A percentile compares a stretch with the other conserved stretches of the same genome.
phyloP scores from a whole-genome alignment of 129 eudicot genomes.

The Deinandra increscens region DNA sequence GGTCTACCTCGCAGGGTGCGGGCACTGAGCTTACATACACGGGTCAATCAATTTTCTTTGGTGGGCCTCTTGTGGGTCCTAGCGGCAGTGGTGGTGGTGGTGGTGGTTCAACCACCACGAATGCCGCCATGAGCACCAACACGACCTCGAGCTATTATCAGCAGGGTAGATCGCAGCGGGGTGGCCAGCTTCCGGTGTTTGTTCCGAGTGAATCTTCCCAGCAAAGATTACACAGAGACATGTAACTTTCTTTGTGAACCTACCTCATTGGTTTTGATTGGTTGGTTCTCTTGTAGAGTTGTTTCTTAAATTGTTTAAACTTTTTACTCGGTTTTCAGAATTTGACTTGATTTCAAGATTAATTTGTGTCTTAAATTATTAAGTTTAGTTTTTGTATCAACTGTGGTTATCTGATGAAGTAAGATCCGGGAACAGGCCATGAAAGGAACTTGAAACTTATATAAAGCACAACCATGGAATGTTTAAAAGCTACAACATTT shows the following conservation, averaged over 20 bases:
- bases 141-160: slow-evolving; percentile 62
- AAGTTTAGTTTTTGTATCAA: too few species aligned
- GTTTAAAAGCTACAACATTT: too few species aligned
- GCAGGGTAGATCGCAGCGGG: slow-evolving; percentile 79
- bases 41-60: slow-evolving; percentile 85
- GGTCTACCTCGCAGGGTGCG: slow-evolving; percentile 45
- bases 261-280: slow-evolving; percentile 17
- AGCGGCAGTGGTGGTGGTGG: slow-evolving; percentile 32
- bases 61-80: slow-evolving; percentile 70
- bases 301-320: slow-evolving; percentile 9
- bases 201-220: slow-evolving; percentile 63
- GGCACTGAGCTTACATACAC: slow-evolving; percentile 82
- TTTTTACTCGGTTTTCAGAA: slow-evolving; percentile 18
- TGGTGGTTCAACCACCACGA: slow-evolving; percentile 27
- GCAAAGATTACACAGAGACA: slow-evolving; percentile 47
- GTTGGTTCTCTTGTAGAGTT: slow-evolving; percentile 24
- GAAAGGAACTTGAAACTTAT: too few species aligned
- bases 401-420: too few species aligned
- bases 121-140: slow-evolving; percentile 18
- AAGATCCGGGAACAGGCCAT: too few species aligned
- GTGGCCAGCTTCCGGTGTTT: slow-evolving; percentile 95
- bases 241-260: slow-evolving; percentile 25
- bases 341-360: slow-evolving; percentile 23
- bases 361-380: too few species aligned
- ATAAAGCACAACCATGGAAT: too few species aligned